A percentile compares a stretch with the other conserved stretches of the same genome.
phyloP scores from a whole-genome alignment of 345 rosid species.

The Litchi chinensis region DNA sequence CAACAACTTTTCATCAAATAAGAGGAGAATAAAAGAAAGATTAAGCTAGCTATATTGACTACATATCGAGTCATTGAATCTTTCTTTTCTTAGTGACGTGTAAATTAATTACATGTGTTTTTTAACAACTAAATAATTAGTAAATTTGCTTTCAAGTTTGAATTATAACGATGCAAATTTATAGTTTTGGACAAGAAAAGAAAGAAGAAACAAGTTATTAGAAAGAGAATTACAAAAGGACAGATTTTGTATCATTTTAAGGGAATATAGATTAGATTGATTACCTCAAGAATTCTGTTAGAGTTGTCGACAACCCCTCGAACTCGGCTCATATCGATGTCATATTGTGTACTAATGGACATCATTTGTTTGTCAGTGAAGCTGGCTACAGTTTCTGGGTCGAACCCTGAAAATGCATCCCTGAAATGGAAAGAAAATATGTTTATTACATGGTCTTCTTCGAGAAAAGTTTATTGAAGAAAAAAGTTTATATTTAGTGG shows the following conservation, averaged over 20 bases:
- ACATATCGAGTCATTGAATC: not conserved
- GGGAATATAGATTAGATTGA: too few relatives aligned
- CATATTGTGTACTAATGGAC: constrained; percentile 43
- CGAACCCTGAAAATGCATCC: constrained; percentile 58
- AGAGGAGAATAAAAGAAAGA: not conserved
- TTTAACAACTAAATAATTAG: too few relatives aligned
- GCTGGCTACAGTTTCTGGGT: constrained; percentile 47
- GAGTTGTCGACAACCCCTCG: constrained; percentile 66
- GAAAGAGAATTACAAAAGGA: too few relatives aligned
- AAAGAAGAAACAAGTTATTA: not conserved
- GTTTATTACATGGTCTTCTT: not conserved
- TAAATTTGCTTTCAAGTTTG: not conserved
- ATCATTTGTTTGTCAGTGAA: constrained; percentile 52
- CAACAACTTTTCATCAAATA: constrained; percentile 7
- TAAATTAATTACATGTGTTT: too few relatives aligned
- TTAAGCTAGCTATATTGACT: not conserved
- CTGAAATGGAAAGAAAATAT: constrained; percentile 25
- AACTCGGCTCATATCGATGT: constrained; percentile 53
- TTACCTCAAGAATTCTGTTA: constrained; percentile 56
- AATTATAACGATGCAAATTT: not conserved
- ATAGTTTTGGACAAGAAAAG: not conserved
- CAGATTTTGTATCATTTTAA: too few relatives aligned
- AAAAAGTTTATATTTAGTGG: too few relatives aligned
- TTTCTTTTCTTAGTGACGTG: too few relatives aligned
- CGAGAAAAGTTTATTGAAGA: not conserved